Conservation (phyloP, 805 yeast species). For the Teunomyces lycoperdinae region DNA sequence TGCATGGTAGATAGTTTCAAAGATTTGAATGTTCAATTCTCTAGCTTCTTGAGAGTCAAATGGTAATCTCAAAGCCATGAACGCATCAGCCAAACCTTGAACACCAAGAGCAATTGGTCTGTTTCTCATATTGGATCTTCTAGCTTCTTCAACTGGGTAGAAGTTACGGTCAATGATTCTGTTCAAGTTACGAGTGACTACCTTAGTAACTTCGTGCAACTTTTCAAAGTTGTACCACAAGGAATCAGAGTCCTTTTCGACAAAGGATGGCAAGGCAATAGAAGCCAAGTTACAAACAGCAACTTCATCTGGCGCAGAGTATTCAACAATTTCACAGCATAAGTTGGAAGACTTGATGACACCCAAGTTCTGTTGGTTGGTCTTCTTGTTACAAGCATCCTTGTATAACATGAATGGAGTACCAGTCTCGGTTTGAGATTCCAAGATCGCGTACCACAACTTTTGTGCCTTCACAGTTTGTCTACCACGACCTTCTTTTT, state of each 20-base stretch:
- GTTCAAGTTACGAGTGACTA: slow-evolving; percentile 54
- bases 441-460: slow-evolving; percentile 58
- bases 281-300: slow-evolving; percentile 65
- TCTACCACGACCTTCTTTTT: slow-evolving; percentile 49
- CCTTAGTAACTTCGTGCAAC: slow-evolving; percentile 54
- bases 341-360: slow-evolving; percentile 58
- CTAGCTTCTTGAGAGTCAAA: slow-evolving; percentile 58
- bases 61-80: slow-evolving; percentile 54
- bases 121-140: slow-evolving; percentile 51
- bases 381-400: slow-evolving; percentile 58
- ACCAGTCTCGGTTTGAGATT: slow-evolving; percentile 65
- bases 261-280: slow-evolving; percentile 55
- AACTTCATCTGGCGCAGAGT: slow-evolving; percentile 55
- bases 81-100: slow-evolving; percentile 60
- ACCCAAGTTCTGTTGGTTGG: slow-evolving; percentile 62
- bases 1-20: slow-evolving; percentile 61
- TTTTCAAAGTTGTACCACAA: slow-evolving; percentile 53
- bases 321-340: slow-evolving; percentile 64
- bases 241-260: slow-evolving; percentile 37
- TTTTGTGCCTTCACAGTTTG: slow-evolving; percentile 55
- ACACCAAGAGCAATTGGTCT: slow-evolving; percentile 65
- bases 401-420: slow-evolving; percentile 64
- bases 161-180: slow-evolving; percentile 54
- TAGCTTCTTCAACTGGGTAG: slow-evolving; percentile 57
- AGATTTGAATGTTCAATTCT: slow-evolving; percentile 55